Evolutionary conservation across 1,284 basidiomycete species (phyloP), one percentile per base, ranked within the genome.

Genomic region (Ganoderma boninense): DNA sequence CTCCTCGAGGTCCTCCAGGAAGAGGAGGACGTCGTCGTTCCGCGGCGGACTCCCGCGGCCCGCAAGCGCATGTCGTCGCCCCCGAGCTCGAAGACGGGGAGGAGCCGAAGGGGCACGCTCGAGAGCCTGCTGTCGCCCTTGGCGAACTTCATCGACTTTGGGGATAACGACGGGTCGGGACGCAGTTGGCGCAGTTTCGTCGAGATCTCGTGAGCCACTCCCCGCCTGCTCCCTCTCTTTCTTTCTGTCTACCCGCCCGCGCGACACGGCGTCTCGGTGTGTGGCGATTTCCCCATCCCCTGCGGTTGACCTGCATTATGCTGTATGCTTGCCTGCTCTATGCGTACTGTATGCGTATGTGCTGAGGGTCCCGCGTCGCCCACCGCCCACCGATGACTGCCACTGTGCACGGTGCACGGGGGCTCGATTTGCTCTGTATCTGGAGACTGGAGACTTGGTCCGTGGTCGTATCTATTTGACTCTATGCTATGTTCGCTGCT

Each of bases 171-270:
- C 35, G 65, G 77, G 1, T 74, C 79, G 44, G 78, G 80, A 52
- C 86, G 86, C 80, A 84, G 84, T 70, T 90, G 89, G 90, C 81
- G 88, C 71, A 89, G 88, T 78, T 88, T 91, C 76, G 86, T 91
- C 74, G 86, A 91, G 77, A 84, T 91, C 43, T 83, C 79, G 42
- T 77, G 74, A 71, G 57, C 66, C 38, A 38, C 38, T 6, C 38
- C 54, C 10, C 14, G 16, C 20, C 35, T 20, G 20, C 32, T 8
- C 23, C 35, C 20, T 29, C 5, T 38, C 7, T 6, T 8, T 11
- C 14, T 43, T 20, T 23, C 40, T 26, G 29, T 23, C 20, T 40
- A 23, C 35, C 57, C n/a, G 57, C 35, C 57, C 32, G 35, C 35
- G 57, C 57, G n/a, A n/a, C n/a, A n/a, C n/a, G n/a, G n/a, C n/a